Evolutionary conservation across 2,329 filamentous ascomycete species (phyloP).

Genomic region (Phialophora macrospora): DNA sequence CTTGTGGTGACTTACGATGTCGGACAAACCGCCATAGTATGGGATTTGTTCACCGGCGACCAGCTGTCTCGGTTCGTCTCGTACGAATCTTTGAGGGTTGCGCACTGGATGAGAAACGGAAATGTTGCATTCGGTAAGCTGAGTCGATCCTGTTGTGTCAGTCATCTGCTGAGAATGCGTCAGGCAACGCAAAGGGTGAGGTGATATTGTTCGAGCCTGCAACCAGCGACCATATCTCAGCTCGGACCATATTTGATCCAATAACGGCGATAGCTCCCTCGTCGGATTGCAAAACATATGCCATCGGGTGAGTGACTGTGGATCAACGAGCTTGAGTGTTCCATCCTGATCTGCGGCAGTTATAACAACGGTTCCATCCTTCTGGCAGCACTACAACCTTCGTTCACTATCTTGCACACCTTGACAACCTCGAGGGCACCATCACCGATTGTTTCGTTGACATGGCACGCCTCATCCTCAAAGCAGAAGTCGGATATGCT

Average conservation of each 20-base stretch:
- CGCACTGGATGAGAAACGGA: conserved; percentile 95
- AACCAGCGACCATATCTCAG: conserved; percentile 89
- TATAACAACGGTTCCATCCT: conserved; percentile 95
- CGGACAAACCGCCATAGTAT: conserved; percentile 90
- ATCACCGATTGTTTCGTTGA: conserved; percentile 82
- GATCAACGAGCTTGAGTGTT: conserved; percentile 6
- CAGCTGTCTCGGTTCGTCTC: conserved; percentile 91
- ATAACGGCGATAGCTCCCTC: conserved; percentile 92
- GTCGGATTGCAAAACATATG: conserved; percentile 89
- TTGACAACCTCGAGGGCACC: conserved; percentile 81
- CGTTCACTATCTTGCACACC: conserved; percentile 93
- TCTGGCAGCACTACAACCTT: conserved; percentile 84
- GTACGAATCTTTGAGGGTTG: conserved; percentile 82
- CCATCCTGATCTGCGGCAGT: conserved; percentile 53
- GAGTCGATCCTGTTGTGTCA: conserved; percentile 44
- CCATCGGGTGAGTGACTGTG: conserved; percentile 71
- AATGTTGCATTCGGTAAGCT: conserved; percentile 91
- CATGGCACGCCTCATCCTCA: conserved; percentile 95
- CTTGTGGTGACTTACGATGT: conserved; percentile 92
- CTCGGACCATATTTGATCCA: conserved; percentile 89
- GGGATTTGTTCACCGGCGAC: conserved; percentile 91
- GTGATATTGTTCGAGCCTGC: conserved; percentile 93
- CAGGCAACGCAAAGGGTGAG: conserved; percentile 90
- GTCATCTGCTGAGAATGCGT: conserved; percentile 36
- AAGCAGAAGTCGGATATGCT: conserved; percentile 98